These are phyloP conservation scores for Aspergillus fijiensis DNA, from an alignment of 2,329 filamentous ascomycete species.

Conservation along the genomic window DNA sequence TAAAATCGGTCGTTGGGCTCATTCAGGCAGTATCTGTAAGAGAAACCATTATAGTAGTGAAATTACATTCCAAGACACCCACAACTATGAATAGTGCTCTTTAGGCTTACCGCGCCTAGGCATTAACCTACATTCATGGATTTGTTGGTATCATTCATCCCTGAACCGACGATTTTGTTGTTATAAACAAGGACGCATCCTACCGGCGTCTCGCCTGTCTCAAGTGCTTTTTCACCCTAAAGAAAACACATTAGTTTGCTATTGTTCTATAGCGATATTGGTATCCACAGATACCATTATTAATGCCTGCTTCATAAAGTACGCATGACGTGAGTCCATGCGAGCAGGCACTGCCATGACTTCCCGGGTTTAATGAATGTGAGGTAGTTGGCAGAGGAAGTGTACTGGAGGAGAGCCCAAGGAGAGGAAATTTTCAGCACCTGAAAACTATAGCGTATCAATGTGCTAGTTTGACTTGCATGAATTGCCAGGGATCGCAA, in stretches of 20 bases:
- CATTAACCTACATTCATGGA: conserved; percentile 62
- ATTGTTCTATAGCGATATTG: conserved; percentile 3
- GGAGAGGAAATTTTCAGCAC: too few species aligned
- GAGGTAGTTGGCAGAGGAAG: background rate
- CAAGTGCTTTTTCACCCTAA: conserved; percentile 80
- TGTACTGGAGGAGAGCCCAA: too few species aligned
- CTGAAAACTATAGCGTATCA: too few species aligned
- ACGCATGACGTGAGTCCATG: conserved; percentile 44
- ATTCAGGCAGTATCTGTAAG: background rate
- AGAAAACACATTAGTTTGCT: background rate
- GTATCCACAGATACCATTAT: conserved; percentile 64
- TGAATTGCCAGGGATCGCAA: too few species aligned
- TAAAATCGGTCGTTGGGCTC: background rate
- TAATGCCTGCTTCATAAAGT: conserved; percentile 82
- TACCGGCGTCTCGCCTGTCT: conserved; percentile 88
- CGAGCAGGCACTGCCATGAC: background rate
- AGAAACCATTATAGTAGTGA: background rate
- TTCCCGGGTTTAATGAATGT: background rate
- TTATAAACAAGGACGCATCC: conserved; percentile 90
- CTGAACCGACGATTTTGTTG: conserved; percentile 75
- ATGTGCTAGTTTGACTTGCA: too few species aligned
- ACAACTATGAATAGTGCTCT: background rate
- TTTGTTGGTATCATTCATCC: conserved; percentile 96
- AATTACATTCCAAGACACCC: too few species aligned
- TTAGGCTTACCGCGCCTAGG: background rate